Base-by-base conservation (phyloP, 2,329 filamentous ascomycete genomes). In the Penicillium sp. region DNA sequence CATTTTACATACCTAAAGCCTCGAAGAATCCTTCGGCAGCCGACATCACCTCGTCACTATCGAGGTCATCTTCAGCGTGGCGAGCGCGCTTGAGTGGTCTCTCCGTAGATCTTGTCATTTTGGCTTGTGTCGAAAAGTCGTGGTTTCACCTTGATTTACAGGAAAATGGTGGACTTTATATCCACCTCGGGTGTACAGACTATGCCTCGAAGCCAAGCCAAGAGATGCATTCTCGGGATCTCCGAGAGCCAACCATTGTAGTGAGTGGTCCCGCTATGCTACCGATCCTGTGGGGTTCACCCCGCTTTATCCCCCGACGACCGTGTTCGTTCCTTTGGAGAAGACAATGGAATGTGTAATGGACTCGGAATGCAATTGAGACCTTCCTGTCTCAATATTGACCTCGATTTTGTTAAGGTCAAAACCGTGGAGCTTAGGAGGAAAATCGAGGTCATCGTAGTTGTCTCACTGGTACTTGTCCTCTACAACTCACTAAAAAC, bases 1-100 rank as follows among this genome's bases (percentile, higher is more conserved):
- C 21, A 8, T 6, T 13, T 19, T 10, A 14, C 61, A 51, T 59
- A 65, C 63, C 49, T 3, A 65, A 48, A 8, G 61, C 63, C 48
- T 65, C 61, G 29, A 65, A 65, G 39, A 65, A 65, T 35, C 57
- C 62, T 43, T 63, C 63, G 5, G 59, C 61, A 3, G 63, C 63
- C 19, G 63, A 59, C 44, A 37, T 35, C 27, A 31, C 6, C 2
- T 41, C 19, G 11, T 22, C 19, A 22, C 3, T 7, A 3, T 41
- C 19, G 19, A 22, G 9, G 14, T 22, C 19, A 41, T 41, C n/a
- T 11, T 19, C 35, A 39, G 35, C 10, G 5, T 41, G 11, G 10
- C 39, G 39, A 13, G 19, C 39, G 8, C 39, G 39, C 19, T 41
- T 41, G 11, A 5, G 19, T 21, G 39, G 39, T 22, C 39, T 41